A percentile compares a stretch with the other conserved stretches of the same genome.
Conservation (phyloP, 768 basidiomycete species). For the Gloeopeniophorella convolvens region DNA sequence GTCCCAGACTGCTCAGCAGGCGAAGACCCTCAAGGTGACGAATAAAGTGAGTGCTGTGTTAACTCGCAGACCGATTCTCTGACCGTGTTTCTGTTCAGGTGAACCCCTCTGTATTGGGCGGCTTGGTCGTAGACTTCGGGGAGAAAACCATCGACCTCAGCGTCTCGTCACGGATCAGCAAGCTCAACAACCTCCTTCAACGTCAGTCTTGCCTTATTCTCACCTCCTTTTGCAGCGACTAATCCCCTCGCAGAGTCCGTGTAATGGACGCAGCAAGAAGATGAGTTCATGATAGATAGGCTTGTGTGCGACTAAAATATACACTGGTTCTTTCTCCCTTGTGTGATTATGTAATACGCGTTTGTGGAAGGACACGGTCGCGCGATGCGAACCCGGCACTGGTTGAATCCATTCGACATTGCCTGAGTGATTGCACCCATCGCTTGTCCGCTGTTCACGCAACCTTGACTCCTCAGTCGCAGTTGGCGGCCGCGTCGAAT, state of each 20-base stretch:
- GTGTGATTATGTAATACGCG: neutral
- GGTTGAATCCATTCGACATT: no score
- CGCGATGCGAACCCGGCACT: neutral
- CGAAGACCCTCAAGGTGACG: slow-evolving; percentile 81
- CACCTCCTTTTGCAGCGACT: neutral
- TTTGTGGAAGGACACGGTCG: slow-evolving; percentile 4
- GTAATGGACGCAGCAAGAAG: slow-evolving; percentile 4
- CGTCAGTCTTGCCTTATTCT: slow-evolving; percentile 42
- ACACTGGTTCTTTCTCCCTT: neutral
- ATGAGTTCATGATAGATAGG: neutral
- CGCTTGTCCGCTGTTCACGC: no score
- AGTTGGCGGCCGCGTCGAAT: neutral
- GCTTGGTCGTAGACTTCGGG: slow-evolving; percentile 92
- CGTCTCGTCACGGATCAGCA: slow-evolving; percentile 88
- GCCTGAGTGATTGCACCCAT: no score
- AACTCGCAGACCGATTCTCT: no score
- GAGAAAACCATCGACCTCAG: slow-evolving; percentile 98
- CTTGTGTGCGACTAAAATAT: slow-evolving; percentile 1
- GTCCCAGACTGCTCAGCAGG: slow-evolving; percentile 77
- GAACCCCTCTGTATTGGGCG: slow-evolving; percentile 87
- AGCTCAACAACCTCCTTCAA: slow-evolving; percentile 83
- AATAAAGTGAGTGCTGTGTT: slow-evolving; percentile 76
- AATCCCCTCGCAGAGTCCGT: slow-evolving; percentile 16
- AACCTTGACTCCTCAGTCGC: no score
- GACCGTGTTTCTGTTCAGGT: slow-evolving; percentile 56